Conservation (phyloP, 305 asterid genomes). For the Galium porrigens region DNA sequence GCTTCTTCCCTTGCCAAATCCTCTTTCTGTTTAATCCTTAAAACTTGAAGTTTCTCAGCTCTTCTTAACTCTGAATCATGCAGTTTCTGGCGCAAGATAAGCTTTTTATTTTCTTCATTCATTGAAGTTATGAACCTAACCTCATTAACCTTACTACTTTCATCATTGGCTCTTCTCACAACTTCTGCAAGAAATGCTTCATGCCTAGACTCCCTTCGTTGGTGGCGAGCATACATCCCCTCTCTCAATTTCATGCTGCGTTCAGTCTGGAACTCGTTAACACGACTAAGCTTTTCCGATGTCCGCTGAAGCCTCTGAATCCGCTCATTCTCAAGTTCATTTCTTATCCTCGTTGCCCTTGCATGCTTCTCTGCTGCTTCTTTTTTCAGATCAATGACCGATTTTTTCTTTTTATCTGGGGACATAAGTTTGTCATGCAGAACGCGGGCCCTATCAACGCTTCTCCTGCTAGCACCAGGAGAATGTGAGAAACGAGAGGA, state of each 20-base stretch:
- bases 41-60: slow-evolving; percentile 82
- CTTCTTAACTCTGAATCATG: slow-evolving; percentile 88
- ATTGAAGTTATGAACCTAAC: slow-evolving; percentile 92
- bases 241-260: slow-evolving; percentile 84
- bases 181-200: slow-evolving; percentile 90
- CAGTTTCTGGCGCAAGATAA: slow-evolving; percentile 70
- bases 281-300: slow-evolving; percentile 84
- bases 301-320: slow-evolving; percentile 89
- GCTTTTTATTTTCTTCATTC: slow-evolving; percentile 93
- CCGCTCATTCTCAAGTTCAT: slow-evolving; percentile 88
- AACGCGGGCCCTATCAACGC: slow-evolving; percentile 70
- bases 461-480: slow-evolving; percentile 74
- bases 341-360: slow-evolving; percentile 87
- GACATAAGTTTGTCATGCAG: slow-evolving; percentile 96
- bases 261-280: slow-evolving; percentile 82
- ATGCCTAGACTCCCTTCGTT: slow-evolving; percentile 78
- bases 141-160: slow-evolving; percentile 94
- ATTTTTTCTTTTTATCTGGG: slow-evolving; percentile 89
- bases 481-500: slow-evolving; percentile 89
- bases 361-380: slow-evolving; percentile 98
- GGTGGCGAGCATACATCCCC: slow-evolving; percentile 88
- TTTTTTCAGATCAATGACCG: slow-evolving; percentile 71
- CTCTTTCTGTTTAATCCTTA: slow-evolving; percentile 80
- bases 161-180: slow-evolving; percentile 96
- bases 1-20: slow-evolving; percentile 98